phyloP scores from a whole-genome alignment of 2,329 filamentous ascomycete genomes.

The Fusarium oligoseptatum region DNA sequence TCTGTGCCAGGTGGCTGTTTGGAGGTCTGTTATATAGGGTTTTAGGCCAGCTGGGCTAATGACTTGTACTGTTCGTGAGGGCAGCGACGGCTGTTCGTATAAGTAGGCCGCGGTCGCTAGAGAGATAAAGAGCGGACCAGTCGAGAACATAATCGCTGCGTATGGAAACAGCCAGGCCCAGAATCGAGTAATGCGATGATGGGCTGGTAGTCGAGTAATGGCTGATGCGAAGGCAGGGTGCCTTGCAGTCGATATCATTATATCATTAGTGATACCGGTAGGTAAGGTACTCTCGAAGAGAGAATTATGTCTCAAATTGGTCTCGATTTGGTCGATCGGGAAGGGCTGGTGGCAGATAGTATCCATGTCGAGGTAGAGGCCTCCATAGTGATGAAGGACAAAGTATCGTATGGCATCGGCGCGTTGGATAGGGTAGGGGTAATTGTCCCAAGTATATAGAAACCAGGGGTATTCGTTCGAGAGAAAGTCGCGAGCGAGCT shows the following conservation, averaged over 20 bases:
- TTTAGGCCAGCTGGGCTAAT: slow-evolving; percentile 32
- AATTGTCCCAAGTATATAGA: slow-evolving; percentile 75
- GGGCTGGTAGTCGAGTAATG: slow-evolving; percentile 71
- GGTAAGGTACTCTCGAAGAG: slow-evolving; percentile 67
- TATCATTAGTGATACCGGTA: slow-evolving; percentile 85
- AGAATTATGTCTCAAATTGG: slow-evolving; percentile 30
- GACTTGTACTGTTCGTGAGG: slow-evolving; percentile 42
- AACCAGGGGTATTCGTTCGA: slow-evolving; percentile 78
- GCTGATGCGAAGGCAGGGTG: slow-evolving; percentile 81
- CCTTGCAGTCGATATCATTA: slow-evolving; percentile 78
- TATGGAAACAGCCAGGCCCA: slow-evolving; percentile 75
- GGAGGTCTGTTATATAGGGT: slow-evolving; percentile 51
- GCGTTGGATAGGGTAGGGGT: slow-evolving; percentile 77
- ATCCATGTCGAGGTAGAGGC: slow-evolving; percentile 75
- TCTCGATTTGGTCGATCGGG: slow-evolving; percentile 38
- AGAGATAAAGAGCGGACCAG: slow-evolving; percentile 80
- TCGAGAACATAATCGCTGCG: slow-evolving; percentile 84
- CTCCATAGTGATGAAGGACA: slow-evolving; percentile 76
- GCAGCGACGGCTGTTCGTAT: slow-evolving; percentile 56
- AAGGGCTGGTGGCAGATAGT: slow-evolving; percentile 45
- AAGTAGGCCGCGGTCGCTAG: slow-evolving; percentile 82
- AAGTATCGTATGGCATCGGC: slow-evolving; percentile 81
- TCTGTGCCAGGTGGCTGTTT: slow-evolving; percentile 59
- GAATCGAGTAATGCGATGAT: slow-evolving; percentile 70
- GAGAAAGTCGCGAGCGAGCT: slow-evolving; percentile 75